A percentile compares a stretch with the other conserved stretches of the same genome.
phyloP scores from a whole-genome alignment of 805 yeast species.

The Danielia reshetovae region DNA sequence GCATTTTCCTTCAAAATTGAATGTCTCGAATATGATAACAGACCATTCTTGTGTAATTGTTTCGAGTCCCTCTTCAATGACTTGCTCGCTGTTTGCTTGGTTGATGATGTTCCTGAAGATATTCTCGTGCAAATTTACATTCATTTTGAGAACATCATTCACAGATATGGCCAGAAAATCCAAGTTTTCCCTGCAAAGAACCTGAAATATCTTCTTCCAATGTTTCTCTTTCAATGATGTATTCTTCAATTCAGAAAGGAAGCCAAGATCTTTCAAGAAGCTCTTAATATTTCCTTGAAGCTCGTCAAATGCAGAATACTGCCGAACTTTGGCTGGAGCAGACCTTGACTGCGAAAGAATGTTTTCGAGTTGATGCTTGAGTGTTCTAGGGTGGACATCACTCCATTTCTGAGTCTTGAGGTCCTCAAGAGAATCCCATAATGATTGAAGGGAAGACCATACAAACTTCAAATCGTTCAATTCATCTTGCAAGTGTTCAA shows the following conservation, averaged over 20 bases:
- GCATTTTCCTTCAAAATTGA: conserved; percentile 48
- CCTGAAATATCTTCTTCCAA: conserved; percentile 50
- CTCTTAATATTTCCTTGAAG: conserved; percentile 45
- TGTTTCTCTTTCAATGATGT: conserved; percentile 63
- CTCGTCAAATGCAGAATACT: conserved; percentile 63
- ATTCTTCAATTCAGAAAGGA: conserved; percentile 47
- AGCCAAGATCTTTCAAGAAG: conserved; percentile 33
- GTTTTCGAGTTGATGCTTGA: conserved; percentile 50
- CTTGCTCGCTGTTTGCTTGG: conserved; percentile 70
- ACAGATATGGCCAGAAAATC: conserved; percentile 34
- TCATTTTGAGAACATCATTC: conserved; percentile 60
- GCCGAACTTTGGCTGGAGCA: conserved; percentile 58
- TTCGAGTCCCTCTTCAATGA: conserved; percentile 54
- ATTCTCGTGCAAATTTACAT: conserved; percentile 43
- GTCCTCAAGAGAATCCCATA: conserved; percentile 45
- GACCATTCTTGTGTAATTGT: conserved; percentile 57
- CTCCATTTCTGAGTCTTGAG: conserved; percentile 48
- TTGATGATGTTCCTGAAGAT: conserved; percentile 46
- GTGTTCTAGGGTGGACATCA: conserved; percentile 38
- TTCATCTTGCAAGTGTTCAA: conserved; percentile 42
- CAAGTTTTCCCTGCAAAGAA: conserved; percentile 18
- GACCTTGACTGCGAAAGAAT: conserved; percentile 43
- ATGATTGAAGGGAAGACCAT: conserved; percentile 56
- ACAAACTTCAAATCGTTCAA: conserved; percentile 53
- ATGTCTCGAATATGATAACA: conserved; percentile 45